These are phyloP conservation scores for Botrytis deweyae DNA, from an alignment of 2,329 filamentous ascomycete genomes.

Conservation along the genomic window DNA sequence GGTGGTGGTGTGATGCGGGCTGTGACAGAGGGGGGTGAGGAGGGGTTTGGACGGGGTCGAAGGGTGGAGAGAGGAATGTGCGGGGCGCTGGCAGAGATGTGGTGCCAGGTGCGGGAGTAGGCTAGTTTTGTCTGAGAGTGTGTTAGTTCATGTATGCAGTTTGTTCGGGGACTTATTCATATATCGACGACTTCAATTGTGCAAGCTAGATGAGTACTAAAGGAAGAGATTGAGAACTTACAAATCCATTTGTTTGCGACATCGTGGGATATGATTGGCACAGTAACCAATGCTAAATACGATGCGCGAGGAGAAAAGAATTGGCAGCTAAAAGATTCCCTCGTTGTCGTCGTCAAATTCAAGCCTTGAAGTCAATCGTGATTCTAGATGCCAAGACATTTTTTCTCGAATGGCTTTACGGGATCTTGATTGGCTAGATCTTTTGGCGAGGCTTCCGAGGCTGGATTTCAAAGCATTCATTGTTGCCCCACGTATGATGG, in stretches of 20 bases:
- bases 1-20: constrained; percentile 62
- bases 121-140: constrained; percentile 78
- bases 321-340: background rate
- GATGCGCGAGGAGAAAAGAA: background rate
- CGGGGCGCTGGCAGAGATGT: constrained; percentile 68
- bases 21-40: constrained; percentile 42
- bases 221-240: constrained; percentile 44
- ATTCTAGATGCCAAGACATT: constrained; percentile 22
- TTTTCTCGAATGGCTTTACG: constrained; percentile 9
- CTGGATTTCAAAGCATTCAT: constrained; percentile 36
- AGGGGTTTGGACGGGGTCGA: constrained; percentile 42
- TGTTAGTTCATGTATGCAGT: background rate
- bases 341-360: constrained; percentile 18
- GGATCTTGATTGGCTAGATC: constrained; percentile 11
- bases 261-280: constrained; percentile 47
- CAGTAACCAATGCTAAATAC: constrained; percentile 26
- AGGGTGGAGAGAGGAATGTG: constrained; percentile 57
- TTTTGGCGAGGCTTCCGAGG: constrained; percentile 15
- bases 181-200: constrained; percentile 22
- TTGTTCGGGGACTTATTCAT: background rate
- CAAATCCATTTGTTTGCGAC: constrained; percentile 78
- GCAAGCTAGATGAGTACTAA: background rate
- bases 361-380: constrained; percentile 14
- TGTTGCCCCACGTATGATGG: constrained; percentile 22
- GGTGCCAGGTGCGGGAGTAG: constrained; percentile 95